Percentiles rank a stretch among this genome's conserved stretches.
Conservation (phyloP, 2,329 filamentous ascomycete genomes). For the Neonectria sp. region DNA sequence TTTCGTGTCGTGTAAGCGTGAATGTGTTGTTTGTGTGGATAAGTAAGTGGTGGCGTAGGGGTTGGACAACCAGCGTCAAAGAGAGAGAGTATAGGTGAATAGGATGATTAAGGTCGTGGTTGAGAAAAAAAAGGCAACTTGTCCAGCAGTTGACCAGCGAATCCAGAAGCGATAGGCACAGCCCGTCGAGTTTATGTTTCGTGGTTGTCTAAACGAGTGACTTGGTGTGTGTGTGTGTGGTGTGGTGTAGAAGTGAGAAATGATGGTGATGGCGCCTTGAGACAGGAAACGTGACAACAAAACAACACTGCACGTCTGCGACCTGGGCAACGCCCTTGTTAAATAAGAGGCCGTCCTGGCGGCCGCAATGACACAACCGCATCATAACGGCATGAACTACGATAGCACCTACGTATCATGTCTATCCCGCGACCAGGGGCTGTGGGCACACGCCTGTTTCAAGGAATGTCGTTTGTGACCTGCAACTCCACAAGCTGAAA, state of each 20-base stretch:
- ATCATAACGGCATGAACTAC: conserved; percentile 22
- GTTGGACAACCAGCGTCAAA: conserved; percentile 3
- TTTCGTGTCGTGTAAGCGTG: neutral
- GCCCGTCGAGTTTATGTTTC: conserved; percentile 36
- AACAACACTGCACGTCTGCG: conserved; percentile 15
- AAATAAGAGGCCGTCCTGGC: conserved; percentile 19
- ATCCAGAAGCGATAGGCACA: conserved; percentile 40
- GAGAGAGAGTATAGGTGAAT: neutral
- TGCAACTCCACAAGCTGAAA: conserved; percentile 43
- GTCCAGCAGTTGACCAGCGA: conserved; percentile 43
- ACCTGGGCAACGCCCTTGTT: conserved; percentile 29
- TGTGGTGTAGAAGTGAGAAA: conserved; percentile 34
- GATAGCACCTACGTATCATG: conserved; percentile 38
- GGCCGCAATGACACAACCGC: conserved; percentile 3
- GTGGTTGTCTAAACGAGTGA: conserved; percentile 30
- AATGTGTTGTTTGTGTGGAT: conserved; percentile 4
- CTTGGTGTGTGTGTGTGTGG: conserved; percentile 9
- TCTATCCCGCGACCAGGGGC: conserved; percentile 32
- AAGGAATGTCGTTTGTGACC: conserved; percentile 32
- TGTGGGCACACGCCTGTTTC: conserved; percentile 45
- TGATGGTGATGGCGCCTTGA: conserved; percentile 3
- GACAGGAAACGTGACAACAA: conserved; percentile 19
- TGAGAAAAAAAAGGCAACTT: conserved; percentile 36
- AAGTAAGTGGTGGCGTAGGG: conserved; percentile 1
- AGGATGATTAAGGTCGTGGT: neutral